Evolutionary conservation across 495 filamentous ascomycete species (phyloP).

Genomic region (Talaromyces liani): DNA sequence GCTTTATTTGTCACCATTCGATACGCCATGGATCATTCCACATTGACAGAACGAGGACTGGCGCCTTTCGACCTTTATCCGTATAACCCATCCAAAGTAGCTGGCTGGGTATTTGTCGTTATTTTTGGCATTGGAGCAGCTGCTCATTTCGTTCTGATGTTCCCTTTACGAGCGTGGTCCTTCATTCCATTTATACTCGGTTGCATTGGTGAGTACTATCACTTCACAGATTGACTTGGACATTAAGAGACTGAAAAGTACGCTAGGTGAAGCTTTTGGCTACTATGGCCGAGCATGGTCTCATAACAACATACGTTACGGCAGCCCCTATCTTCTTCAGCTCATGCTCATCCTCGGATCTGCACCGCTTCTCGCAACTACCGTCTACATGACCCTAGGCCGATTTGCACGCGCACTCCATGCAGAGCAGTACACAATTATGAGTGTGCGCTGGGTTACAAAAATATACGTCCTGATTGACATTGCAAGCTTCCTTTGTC

Average conservation of each 20-base stretch:
- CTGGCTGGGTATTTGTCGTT: constrained; percentile 40
- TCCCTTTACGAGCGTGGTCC: constrained; percentile 41
- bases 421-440: constrained; percentile 32
- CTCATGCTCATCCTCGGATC: constrained; percentile 39
- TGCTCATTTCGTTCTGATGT: constrained; percentile 33
- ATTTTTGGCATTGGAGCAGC: constrained; percentile 36
- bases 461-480: constrained; percentile 33
- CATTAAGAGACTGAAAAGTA: not conserved
- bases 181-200: constrained; percentile 49
- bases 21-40: not conserved
- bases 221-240: not conserved
- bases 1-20: not conserved
- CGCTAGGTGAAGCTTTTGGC: constrained; percentile 36
- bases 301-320: constrained; percentile 17
- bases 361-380: constrained; percentile 44
- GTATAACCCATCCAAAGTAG: constrained; percentile 39
- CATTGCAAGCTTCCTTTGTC: constrained; percentile 26
- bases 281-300: constrained; percentile 41
- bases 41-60: not conserved
- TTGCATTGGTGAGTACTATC: constrained; percentile 41
- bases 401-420: constrained; percentile 42
- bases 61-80: constrained; percentile 33
- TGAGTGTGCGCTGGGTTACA: constrained; percentile 20
- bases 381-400: constrained; percentile 53
- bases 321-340: constrained; percentile 32